Evolutionary conservation across 2,329 filamentous ascomycete species (phyloP).

Genomic region (Sporothrix inflata): DNA sequence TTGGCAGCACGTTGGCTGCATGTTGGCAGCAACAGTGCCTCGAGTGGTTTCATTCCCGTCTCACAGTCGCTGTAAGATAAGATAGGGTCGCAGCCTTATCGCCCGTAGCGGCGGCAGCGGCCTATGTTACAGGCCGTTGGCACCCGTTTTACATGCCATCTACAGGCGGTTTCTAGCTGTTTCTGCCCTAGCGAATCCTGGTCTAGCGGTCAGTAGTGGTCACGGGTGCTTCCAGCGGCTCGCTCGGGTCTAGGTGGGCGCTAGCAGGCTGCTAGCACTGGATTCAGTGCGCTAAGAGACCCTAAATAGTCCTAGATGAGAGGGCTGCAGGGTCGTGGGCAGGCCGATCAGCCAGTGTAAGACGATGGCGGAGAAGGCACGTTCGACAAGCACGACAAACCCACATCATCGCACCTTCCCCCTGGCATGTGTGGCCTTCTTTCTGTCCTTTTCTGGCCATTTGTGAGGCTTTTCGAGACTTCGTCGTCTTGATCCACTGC

Average conservation of each 20-base stretch:
- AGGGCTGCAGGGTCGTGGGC: not conserved
- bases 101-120: not conserved
- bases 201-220: not conserved
- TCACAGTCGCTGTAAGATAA: not conserved
- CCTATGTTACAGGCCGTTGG: slow-evolving; percentile 6
- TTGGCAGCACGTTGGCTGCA: too few relatives aligned
- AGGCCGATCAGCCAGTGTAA: not conserved
- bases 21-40: too few relatives aligned
- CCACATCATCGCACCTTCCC: slow-evolving; percentile 13
- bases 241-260: slow-evolving; percentile 10
- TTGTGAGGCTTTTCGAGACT: not conserved
- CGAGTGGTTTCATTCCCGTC: too few relatives aligned
- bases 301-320: not conserved
- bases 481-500: not conserved
- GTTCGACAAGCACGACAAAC: not conserved
- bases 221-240: slow-evolving; percentile 25
- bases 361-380: slow-evolving; percentile 10
- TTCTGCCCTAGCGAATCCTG: not conserved
- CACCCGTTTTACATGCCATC: not conserved
- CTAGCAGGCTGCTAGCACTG: not conserved
- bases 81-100: slow-evolving; percentile 6
- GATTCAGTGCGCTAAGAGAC: not conserved
- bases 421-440: slow-evolving; percentile 5
- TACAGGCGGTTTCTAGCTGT: slow-evolving; percentile 13
- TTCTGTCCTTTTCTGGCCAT: slow-evolving; percentile 1